These are phyloP conservation scores for Micromonas pusilla DNA, from an alignment of 139 green algal genomes.

Conservation along the genomic window DNA sequence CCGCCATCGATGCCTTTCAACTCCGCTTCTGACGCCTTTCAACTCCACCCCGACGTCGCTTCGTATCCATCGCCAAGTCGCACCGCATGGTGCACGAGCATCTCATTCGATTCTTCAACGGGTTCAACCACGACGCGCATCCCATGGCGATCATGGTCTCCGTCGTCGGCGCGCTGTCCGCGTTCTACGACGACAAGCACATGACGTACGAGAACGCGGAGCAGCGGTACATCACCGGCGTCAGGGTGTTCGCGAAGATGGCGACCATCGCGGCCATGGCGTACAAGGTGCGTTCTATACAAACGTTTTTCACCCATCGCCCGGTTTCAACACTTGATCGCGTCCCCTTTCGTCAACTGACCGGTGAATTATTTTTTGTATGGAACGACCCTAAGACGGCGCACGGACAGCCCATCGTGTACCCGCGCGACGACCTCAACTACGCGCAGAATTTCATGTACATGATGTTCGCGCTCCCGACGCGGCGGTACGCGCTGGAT, in stretches of 20 bases:
- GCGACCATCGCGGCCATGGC: conserved; percentile 59
- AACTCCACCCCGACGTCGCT: no score
- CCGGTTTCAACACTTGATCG: no score
- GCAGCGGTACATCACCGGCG: conserved; percentile 43
- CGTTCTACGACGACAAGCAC: conserved; percentile 51
- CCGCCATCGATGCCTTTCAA: no score
- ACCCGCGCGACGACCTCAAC: conserved; percentile 53
- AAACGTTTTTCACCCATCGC: no score
- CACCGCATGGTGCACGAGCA: conserved; percentile 60
- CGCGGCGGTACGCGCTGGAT: conserved; percentile 45
- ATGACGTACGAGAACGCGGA: conserved; percentile 33
- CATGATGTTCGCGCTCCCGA: conserved; percentile 40
- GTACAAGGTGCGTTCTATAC: no score
- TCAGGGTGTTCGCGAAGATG: conserved; percentile 62
- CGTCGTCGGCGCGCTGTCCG: conserved; percentile 55
- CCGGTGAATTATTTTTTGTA: no score
- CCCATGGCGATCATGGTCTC: conserved; percentile 67
- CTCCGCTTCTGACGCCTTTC: no score
- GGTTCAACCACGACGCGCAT: conserved; percentile 60
- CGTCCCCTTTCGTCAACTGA: no score
- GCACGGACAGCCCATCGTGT: conserved; percentile 56
- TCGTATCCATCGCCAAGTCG: no score
- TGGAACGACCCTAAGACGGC: no score
- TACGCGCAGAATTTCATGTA: conserved; percentile 63
- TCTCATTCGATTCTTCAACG: conserved; percentile 50